Conservation (phyloP, 495 filamentous ascomycete genomes). For the Evernia prunastri region DNA sequence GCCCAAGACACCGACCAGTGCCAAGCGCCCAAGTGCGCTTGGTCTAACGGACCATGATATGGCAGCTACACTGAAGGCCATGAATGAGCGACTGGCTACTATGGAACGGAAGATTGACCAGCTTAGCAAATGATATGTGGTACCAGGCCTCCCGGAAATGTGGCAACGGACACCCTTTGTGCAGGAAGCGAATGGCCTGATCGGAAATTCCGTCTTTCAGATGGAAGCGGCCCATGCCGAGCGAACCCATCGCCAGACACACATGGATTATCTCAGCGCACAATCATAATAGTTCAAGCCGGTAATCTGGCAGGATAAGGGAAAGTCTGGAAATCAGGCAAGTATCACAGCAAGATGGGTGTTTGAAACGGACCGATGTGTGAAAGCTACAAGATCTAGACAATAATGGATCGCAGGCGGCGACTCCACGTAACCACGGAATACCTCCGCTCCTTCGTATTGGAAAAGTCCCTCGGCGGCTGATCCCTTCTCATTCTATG, state of each 20-base stretch:
- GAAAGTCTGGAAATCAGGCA: not conserved
- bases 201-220: not conserved
- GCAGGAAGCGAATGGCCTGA: not conserved
- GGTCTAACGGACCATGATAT: conserved; percentile 21
- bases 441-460: not conserved
- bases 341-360: not conserved
- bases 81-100: conserved; percentile 28
- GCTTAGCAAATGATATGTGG: conserved; percentile 15
- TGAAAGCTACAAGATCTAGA: not conserved
- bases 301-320: not conserved
- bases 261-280: not conserved
- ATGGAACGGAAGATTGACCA: conserved; percentile 31
- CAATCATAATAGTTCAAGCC: not conserved
- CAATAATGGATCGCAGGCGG: not conserved
- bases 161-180: not conserved
- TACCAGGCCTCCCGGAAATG: not conserved
- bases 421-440: not conserved
- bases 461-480: not conserved
- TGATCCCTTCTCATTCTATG: not conserved
- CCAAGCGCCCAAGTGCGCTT: not conserved
- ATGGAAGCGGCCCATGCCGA: not conserved
- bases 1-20: conserved; percentile 22
- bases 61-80: conserved; percentile 23
- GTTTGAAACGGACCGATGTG: not conserved
- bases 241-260: not conserved